Evolutionary conservation across 306 rosid genomes (phyloP).

Genomic region (Dalbergia cultrata): DNA sequence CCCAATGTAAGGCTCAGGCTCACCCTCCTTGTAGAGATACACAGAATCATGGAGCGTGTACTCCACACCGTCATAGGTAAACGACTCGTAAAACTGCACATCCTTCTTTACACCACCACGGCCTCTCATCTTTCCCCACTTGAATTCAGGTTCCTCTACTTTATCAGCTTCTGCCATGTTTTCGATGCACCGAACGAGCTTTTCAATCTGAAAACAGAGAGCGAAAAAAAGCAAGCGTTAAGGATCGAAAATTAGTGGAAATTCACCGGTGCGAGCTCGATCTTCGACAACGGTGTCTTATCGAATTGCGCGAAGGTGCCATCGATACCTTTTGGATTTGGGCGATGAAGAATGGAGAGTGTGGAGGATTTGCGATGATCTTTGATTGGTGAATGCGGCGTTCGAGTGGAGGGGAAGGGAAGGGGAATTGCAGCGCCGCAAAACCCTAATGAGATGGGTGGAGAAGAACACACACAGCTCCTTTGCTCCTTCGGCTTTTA

Average conservation of each 20-base stretch:
- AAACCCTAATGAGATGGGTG: constrained; percentile 38
- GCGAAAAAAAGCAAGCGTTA: neutral
- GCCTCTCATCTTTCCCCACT: constrained; percentile 69
- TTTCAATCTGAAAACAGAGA: constrained; percentile 21
- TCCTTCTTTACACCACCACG: constrained; percentile 65
- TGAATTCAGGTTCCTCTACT: constrained; percentile 58
- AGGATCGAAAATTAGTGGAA: neutral
- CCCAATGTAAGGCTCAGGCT: constrained; percentile 74
- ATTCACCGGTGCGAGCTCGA: neutral
- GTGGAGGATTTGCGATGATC: neutral
- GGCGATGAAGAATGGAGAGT: neutral
- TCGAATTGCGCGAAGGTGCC: neutral
- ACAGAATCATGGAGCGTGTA: constrained; percentile 75
- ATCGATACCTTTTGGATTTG: neutral
- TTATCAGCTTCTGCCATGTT: constrained; percentile 58
- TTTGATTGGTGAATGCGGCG: neutral
- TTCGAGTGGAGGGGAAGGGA: neutral
- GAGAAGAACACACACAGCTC: too few species aligned
- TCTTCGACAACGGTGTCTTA: neutral
- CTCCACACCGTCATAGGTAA: constrained; percentile 71
- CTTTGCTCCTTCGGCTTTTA: too few species aligned
- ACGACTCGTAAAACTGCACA: constrained; percentile 70
- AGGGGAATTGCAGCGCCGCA: neutral
- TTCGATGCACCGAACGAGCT: constrained; percentile 34
- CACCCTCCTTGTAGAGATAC: constrained; percentile 72